Conservation (phyloP, 257 asterid genomes). For the Ajuga chamaepitys region DNA sequence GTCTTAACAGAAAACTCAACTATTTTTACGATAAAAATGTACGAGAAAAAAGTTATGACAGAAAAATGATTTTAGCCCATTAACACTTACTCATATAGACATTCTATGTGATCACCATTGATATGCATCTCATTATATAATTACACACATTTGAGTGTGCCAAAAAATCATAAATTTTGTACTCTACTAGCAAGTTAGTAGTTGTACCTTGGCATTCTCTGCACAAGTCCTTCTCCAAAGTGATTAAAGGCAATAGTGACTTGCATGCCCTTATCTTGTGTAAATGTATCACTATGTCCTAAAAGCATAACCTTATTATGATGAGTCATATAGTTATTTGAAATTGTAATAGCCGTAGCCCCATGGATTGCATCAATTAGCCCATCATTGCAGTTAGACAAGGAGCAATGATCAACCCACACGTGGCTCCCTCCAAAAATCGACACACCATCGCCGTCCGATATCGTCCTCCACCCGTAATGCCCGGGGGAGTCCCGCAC, state of each 20-base stretch:
- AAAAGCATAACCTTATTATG: conserved; percentile 59
- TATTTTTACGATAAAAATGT: no score
- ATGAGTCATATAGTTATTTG: conserved; percentile 51
- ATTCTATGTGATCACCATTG: no score
- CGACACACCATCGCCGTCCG: conserved; percentile 64
- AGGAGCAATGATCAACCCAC: conserved; percentile 66
- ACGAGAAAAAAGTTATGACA: no score
- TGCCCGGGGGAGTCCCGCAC: conserved; percentile 52
- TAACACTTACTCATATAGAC: no score
- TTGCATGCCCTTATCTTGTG: conserved; percentile 50
- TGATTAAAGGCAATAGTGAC: conserved; percentile 59
- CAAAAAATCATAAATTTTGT: background rate
- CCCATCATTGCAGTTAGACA: conserved; percentile 53
- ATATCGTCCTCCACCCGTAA: conserved; percentile 50
- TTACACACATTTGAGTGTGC: no score
- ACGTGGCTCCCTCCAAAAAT: conserved; percentile 56
- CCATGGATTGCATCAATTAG: conserved; percentile 50
- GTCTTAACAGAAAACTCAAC: no score
- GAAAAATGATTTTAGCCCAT: no score
- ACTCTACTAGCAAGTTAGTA: background rate
- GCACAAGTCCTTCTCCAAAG: conserved; percentile 62
- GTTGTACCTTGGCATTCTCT: conserved; percentile 57
- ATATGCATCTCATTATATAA: no score
- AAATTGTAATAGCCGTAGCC: conserved; percentile 49
- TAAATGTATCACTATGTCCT: conserved; percentile 44